Base-by-base conservation (phyloP, 2,329 filamentous ascomycete species). In the Fusarium nanum region DNA sequence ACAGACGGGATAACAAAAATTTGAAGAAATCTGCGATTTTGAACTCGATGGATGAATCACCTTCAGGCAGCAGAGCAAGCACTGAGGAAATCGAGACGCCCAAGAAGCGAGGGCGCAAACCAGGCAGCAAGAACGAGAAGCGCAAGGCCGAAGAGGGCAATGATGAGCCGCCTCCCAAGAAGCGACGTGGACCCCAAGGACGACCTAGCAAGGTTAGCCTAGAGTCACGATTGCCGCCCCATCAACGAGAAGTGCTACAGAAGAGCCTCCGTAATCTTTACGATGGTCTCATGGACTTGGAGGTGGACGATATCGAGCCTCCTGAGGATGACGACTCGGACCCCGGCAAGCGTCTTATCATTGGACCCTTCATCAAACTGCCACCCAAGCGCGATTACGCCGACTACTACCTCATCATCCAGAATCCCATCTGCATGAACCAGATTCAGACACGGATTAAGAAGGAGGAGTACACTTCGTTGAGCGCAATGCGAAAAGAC, bases 371-470 rank as follows among this genome's bases (percentile, higher is more conserved):
- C 80, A 88, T 98, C 80, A 94, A 96, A 77, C 85, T 98, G 32
- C 95, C 95, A 2, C 91, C 93, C 42, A 97, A 93, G 83, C 91
- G 91, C 63, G 90, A 95, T 64, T 99, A 97, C 77, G 92, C 93
- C 27, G 94, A 98, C 78, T 99, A 99, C 83, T 99, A 98, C 79
- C 83, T 95, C 78, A 89, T 98, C 79, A 99, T 99, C 79, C 89
- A 91, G 77, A 91, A 91, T 57, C 96, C 96, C 1, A 98, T 99
- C 77, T 95, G 93, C 77, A 97, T 98, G 92, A 96, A 97, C 74
- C 91, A 94, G 79, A 97, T 99, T 76, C 90, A 93, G 78, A 93
- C 92, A 78, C 95, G 93, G 85, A 97, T 99, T 83, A 98, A 97
- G 84, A 95, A 93, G 81, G 93, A 97, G 77, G 93, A 98, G 77